Conservation (phyloP, 305 asterid species). For the Fraxinus paxiana region DNA sequence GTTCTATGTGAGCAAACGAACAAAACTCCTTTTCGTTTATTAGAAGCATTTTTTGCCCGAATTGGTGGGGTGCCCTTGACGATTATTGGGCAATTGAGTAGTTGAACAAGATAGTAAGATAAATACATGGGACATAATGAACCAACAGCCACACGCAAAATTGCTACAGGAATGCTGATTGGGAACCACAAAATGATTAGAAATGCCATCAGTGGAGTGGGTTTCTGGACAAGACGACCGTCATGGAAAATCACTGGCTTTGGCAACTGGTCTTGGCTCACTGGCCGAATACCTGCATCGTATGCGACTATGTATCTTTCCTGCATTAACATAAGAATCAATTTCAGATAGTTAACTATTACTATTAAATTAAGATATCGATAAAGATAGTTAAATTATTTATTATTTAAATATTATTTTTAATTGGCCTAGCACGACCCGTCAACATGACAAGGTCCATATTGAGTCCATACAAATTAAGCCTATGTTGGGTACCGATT, state of each 20-base stretch:
- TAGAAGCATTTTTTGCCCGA: background rate
- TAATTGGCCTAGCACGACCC: background rate
- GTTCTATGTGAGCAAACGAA: constrained; percentile 26
- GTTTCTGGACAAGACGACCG: constrained; percentile 27
- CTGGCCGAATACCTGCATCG: background rate
- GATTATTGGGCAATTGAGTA: background rate
- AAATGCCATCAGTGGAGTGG: constrained; percentile 21
- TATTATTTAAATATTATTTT: too few relatives aligned
- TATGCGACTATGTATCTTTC: constrained; percentile 22
- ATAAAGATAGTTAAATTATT: background rate
- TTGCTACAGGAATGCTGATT: constrained; percentile 11
- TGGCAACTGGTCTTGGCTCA: constrained; percentile 4
- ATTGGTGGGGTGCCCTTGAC: constrained; percentile 21
- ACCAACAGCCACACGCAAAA: background rate
- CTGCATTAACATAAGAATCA: constrained; percentile 11
- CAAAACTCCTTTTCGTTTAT: background rate
- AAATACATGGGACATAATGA: background rate
- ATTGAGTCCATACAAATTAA: background rate
- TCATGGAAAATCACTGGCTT: constrained; percentile 23
- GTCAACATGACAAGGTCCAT: background rate
- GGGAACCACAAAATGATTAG: constrained; percentile 29
- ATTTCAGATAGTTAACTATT: background rate
- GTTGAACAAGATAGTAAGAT: background rate
- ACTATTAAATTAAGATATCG: background rate
- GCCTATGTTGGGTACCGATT: too few relatives aligned